phyloP scores from a whole-genome alignment of 139 green algal species.

The Penium margaritaceum region DNA sequence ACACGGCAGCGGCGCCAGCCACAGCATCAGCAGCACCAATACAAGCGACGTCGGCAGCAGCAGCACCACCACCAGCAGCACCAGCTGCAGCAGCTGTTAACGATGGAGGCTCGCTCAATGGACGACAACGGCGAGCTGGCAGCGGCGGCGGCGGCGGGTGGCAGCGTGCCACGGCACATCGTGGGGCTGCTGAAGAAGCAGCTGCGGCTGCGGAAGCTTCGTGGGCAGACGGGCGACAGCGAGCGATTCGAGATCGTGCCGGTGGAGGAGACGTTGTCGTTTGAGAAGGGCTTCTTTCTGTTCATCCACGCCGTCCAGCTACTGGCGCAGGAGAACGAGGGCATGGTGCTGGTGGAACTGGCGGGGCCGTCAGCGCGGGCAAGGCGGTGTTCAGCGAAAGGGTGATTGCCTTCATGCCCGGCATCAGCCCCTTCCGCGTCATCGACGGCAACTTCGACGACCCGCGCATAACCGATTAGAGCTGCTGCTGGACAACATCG shows the following conservation, averaged over 20 bases:
- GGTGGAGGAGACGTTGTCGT: conserved; percentile 38
- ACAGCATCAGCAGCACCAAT: no score
- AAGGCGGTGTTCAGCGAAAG: conserved; percentile 87
- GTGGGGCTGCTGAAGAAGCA: conserved; percentile 48
- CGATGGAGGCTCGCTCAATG: no score
- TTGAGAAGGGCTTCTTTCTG: conserved; percentile 48
- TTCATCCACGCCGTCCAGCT: conserved; percentile 45
- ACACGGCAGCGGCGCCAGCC: no score
- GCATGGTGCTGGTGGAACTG: conserved; percentile 56
- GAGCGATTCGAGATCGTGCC: conserved; percentile 33
- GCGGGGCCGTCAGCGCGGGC: conserved; percentile 74
- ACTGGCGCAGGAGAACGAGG: conserved; percentile 18
- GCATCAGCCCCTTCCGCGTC: conserved; percentile 75
- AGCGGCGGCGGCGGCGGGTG: no score
- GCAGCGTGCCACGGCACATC: no score
- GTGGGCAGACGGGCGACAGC: conserved; percentile 2
- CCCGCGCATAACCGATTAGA: conserved; percentile 91
- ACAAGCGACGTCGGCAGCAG: no score
- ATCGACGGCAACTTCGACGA: conserved; percentile 83
- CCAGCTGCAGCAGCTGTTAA: no score
- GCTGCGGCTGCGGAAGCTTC: conserved; percentile 33
- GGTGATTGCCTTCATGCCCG: conserved; percentile 74
- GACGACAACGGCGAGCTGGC: no score
- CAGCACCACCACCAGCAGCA: no score
- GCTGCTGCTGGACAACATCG: conserved; percentile 77